Evolutionary conservation across 2,329 filamentous ascomycete genomes (phyloP), one percentile per base, ranked within the genome.

Genomic region (Penicillium sp.): DNA sequence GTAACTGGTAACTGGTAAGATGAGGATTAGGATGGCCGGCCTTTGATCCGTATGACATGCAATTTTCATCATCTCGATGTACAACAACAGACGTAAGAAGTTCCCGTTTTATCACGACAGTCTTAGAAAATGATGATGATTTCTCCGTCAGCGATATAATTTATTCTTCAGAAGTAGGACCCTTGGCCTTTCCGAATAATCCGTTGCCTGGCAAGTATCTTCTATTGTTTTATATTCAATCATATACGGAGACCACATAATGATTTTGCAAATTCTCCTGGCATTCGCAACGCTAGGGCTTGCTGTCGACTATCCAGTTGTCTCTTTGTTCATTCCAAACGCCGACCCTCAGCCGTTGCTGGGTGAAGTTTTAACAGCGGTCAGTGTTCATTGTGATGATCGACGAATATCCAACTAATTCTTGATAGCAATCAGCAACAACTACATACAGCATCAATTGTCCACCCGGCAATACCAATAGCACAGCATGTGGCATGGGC

Each of bases 401-500:
- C 16, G 18, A 3, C 9, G 37, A 13, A 32, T 24, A 24, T 34
- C 32, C 20, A 14, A 6, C 45, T 54, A 42, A 54, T 10, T 29
- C 1, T 3, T 2, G 13, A 38, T 14, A 70, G 67, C 58, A 65
- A 38, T 58, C 62, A 11, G 61, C 63, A 13, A 66, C 63, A 3
- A 69, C 65, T 5, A 68, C 67, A 2, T 69, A 66, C 44, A 64
- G 59, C 34, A 61, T 69, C 39, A 68, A 64, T 34, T 68, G 68
- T 10, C 58, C 63, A 0, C 51, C 56, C 1, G 62, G 66, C 4
- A 66, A 62, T 3, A 66, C 65, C 6, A 60, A 66, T 44, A 20
- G 55, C 44, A 40, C 38, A 4, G 61, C 66, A 16, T 70, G 68
- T 38, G 67, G 68, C 14, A 65, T 70, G 62, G 68, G 67, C 1